Base-by-base conservation (phyloP, 2,329 filamentous ascomycete species). In the Rutstroemia sp. region DNA sequence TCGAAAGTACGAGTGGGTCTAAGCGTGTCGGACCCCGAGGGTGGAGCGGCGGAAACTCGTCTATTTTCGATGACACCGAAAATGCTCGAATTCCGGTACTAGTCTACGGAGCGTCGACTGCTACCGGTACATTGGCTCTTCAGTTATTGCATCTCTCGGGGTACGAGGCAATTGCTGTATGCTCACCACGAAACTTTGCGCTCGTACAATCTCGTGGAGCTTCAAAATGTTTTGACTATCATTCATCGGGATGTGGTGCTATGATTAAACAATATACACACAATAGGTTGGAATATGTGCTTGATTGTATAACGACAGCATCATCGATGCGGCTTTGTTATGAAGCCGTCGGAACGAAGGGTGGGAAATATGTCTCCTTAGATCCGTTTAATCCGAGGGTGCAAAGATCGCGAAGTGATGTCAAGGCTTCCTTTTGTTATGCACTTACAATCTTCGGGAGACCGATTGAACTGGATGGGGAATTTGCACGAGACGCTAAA, bases 221-320 rank as follows among this genome's bases (percentile, higher is more conserved):
- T 0, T 71, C 70, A 5, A 61, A 63, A 9, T 69, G 63, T 2
- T 77, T 76, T 58, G 73, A 78, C 64, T 77, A 74, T 58, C 57
- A 60, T 45, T 59, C 56, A 2, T 58, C 68, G 0, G 64, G 60
- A 3, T 73, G 69, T 57, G 70, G 58, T 10, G 60, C 58, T 1
- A 67, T 72, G 9, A 73, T 78, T 51, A 62, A 65, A 0, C 57
- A 51, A 3, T 71, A 72, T 58, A 77, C 75, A 1, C 57, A 64
- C 1, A 71, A 74, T 64, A 56, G 48, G 2, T 68, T 78, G 1
- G 56, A 54, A 0, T 71, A 71, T 48, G 71, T 64, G 1, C 56
- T 78, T 1, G 75, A 77, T 63, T 72, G 68, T 52, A 66, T 76
- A 44, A 62, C 72, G 0, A 61, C 67, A 23, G 56, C 59, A 1